Conservation (phyloP, 495 filamentous ascomycete genomes). For the Daldinia caldariorum region DNA sequence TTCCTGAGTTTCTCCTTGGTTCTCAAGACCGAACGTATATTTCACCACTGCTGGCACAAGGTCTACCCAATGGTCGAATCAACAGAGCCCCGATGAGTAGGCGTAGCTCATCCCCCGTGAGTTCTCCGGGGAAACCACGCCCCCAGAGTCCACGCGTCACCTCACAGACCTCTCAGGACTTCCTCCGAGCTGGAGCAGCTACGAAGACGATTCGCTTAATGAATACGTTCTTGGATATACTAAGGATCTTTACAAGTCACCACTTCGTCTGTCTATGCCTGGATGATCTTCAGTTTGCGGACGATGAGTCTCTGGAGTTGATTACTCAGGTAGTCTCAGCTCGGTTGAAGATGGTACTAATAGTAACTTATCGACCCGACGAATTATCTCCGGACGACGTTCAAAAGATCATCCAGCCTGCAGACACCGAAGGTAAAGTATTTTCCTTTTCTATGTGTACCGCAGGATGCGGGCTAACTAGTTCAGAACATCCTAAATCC, state of each 20-base stretch:
- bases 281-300: conserved; percentile 88
- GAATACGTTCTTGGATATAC: conserved; percentile 85
- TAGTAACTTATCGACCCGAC: conserved; percentile 71
- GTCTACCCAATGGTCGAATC: conserved; percentile 24
- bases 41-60: conserved; percentile 38
- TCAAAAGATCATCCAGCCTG: conserved; percentile 57
- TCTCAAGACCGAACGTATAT: conserved; percentile 42
- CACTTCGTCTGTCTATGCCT: conserved; percentile 85
- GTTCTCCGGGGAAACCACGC: conserved; percentile 42
- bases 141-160: conserved; percentile 45
- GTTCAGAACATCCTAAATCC: conserved; percentile 54
- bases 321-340: conserved; percentile 76
- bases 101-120: conserved; percentile 57
- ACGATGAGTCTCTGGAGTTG: conserved; percentile 83
- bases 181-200: conserved; percentile 72
- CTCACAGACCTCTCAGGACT: conserved; percentile 71
- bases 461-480: conserved; percentile 46
- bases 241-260: conserved; percentile 77
- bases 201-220: conserved; percentile 80
- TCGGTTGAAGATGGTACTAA: conserved; percentile 79
- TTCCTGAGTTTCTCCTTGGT: conserved; percentile 77
- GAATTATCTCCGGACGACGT: conserved; percentile 60
- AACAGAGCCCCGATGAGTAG: conserved; percentile 44
- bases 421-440: conserved; percentile 56
- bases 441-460: conserved; percentile 3